Evolutionary conservation across 371 early-diverging fungal genomes (phyloP).

Genomic region (Paraphysoderma sedebokerense): DNA sequence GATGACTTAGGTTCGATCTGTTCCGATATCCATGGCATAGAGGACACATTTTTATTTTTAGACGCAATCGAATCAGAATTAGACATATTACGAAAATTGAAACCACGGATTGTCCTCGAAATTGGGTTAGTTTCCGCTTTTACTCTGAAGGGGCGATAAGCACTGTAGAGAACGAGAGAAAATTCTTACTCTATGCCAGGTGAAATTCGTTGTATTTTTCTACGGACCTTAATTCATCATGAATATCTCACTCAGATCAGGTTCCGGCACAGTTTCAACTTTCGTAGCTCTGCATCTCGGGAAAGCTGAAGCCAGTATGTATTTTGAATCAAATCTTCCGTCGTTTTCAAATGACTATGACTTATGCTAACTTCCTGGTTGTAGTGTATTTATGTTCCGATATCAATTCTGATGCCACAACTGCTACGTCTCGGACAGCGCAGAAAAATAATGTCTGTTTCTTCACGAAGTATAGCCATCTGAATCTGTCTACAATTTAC

Average conservation of each 20-base stretch:
- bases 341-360: neutral
- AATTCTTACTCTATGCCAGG: neutral
- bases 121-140: slow-evolving; percentile 38
- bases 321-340: neutral
- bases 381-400: slow-evolving; percentile 56
- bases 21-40: slow-evolving; percentile 16
- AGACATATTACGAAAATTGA: slow-evolving; percentile 18
- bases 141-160: no score
- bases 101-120: slow-evolving; percentile 60
- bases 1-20: neutral
- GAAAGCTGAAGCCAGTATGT: neutral
- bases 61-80: slow-evolving; percentile 77
- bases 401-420: slow-evolving; percentile 56
- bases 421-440: slow-evolving; percentile 44
- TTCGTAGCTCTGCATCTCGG: slow-evolving; percentile 36
- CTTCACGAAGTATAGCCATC: neutral
- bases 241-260: slow-evolving; percentile 34
- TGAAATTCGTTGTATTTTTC: neutral
- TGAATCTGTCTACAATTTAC: neutral
- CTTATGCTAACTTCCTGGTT: neutral
- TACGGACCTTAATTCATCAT: neutral
- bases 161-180: neutral
- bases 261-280: slow-evolving; percentile 71
- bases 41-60: slow-evolving; percentile 83
- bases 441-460: slow-evolving; percentile 18